Base-by-base conservation (phyloP, 495 filamentous ascomycete species). In the Hypomontagnella submonticulosa region DNA sequence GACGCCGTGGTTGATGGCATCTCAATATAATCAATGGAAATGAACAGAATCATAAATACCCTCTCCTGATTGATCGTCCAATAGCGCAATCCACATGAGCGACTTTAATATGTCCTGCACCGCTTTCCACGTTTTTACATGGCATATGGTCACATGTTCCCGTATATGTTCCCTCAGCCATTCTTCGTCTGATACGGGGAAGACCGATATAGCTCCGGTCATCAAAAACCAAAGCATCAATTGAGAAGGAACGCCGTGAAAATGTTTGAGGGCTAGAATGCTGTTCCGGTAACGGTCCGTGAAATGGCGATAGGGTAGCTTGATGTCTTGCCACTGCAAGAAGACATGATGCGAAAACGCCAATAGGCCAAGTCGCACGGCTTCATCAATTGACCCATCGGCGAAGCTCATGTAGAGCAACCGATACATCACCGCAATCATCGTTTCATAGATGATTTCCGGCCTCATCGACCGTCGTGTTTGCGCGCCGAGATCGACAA, bases 321-420 rank as follows among this genome's bases (percentile, higher is more conserved):
- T 51, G 6, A 73, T 16, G 18, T 70, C 32, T 34, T 58, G 41
- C 72, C 74, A 77, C 11, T 72, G 77, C n/a, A 80, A 54, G 59
- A 81, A 79, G 38, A 75, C 52, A 56, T 67, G 65, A 30, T 58
- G 67, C 8, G 66, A 72, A 60, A 77, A 77, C 13, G 70, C 70
- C 4, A 81, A 52, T 7, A 80, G 61, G n/a, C 73, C 75, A n/a
- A 76, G 66, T 7, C 78, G 75, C 36, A 80, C 56, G 0, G 63
- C 65, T 57, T 79, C 77, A 40, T 75, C 63, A 18, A 56, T 44
- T 0, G 72, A 73, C 47, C 64, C 53, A 7, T 41, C 10, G 1
- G 64, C 47, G 49, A 75, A 72, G 13, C 30, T 9, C 61, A 75
- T 72, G 46, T 64, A 16, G 19, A 79, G 66, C 4, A 81, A 71